Conservation (phyloP, 2,329 filamentous ascomycete species). For the Biscogniauxia marginata region DNA sequence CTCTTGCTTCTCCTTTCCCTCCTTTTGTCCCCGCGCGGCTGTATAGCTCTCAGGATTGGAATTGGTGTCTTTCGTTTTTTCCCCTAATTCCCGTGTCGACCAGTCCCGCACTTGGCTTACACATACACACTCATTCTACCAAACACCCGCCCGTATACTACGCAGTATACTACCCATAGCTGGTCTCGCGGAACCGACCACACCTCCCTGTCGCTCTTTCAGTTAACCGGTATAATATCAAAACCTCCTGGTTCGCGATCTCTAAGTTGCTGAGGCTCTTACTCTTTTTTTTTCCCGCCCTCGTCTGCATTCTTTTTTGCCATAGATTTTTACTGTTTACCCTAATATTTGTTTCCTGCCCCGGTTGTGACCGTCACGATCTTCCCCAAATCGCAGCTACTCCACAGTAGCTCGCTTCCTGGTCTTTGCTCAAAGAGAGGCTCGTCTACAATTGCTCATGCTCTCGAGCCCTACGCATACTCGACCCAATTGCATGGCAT, state of each 20-base stretch:
- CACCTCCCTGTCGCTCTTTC: conserved; percentile 20
- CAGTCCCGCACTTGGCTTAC: conserved; percentile 22
- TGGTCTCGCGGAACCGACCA: conserved; percentile 21
- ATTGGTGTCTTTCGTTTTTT: conserved; percentile 17
- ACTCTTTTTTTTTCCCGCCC: conserved; percentile 20
- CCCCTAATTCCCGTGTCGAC: conserved; percentile 20
- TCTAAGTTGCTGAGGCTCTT: conserved; percentile 11
- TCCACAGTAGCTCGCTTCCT: conserved; percentile 14
- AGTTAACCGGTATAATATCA: conserved; percentile 22
- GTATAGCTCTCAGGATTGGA: conserved; percentile 26
- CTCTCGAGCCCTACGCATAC: conserved; percentile 4
- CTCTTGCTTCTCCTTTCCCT: conserved; percentile 24
- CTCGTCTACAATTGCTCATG: conserved; percentile 5
- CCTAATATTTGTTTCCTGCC: conserved; percentile 15
- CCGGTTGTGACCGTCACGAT: conserved; percentile 12
- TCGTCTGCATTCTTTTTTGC: conserved; percentile 7
- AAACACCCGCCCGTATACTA: conserved; percentile 16
- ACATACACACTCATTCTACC: conserved; percentile 23
- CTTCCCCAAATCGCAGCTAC: conserved; percentile 14
- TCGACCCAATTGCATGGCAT: conserved; percentile 13
- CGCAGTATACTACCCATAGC: conserved; percentile 3
- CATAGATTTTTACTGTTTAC: conserved; percentile 9
- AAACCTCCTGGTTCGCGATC: conserved; percentile 18
- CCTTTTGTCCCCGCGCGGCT: conserved; percentile 21
- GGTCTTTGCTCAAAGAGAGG: conserved; percentile 2